Conservation (phyloP, 2,329 filamentous ascomycete species). For the Botrytis squamosa region DNA sequence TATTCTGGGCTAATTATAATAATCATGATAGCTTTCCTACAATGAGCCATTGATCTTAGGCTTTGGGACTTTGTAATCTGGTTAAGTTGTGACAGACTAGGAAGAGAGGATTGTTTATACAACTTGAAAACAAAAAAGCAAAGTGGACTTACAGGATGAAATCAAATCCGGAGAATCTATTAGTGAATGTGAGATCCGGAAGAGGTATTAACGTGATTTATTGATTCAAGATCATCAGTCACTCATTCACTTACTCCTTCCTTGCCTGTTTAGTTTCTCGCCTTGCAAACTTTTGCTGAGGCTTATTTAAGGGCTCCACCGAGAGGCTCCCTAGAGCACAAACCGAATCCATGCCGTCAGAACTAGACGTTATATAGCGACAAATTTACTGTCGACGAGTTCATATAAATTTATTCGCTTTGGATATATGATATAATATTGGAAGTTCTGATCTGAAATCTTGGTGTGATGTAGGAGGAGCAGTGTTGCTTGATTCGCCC, state of each 20-base stretch:
- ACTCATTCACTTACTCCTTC: background rate
- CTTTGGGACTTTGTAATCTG: too few relatives aligned
- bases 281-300: background rate
- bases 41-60: background rate
- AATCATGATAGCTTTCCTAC: background rate
- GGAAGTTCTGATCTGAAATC: background rate
- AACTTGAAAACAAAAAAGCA: too few relatives aligned
- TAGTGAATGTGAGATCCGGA: background rate
- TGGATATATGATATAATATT: background rate
- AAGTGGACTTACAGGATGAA: too few relatives aligned
- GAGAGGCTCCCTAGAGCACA: background rate
- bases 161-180: too few relatives aligned
- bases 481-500: background rate
- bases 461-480: background rate
- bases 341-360: background rate
- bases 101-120: background rate
- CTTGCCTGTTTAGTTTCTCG: background rate
- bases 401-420: background rate
- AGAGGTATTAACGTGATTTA: fast-evolving
- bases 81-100: background rate
- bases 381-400: too few relatives aligned
- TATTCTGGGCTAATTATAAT: background rate
- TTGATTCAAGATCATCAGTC: background rate
- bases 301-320: background rate
- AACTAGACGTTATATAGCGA: too few relatives aligned